Base-by-base conservation (phyloP, 495 filamentous ascomycete species). In the Aspergillus campestris region DNA sequence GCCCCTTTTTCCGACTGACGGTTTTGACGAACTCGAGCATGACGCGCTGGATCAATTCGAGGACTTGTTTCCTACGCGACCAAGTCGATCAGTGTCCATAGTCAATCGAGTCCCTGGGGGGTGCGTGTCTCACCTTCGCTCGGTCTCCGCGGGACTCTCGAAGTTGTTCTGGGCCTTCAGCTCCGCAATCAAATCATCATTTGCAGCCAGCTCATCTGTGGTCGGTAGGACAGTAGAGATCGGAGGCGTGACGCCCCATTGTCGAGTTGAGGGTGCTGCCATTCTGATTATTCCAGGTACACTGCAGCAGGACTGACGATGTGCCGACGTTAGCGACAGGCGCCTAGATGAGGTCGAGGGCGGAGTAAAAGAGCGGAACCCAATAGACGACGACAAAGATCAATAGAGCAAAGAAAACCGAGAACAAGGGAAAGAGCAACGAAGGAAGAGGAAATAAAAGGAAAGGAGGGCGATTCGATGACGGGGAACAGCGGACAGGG, bases 131-230 rank as follows among this genome's bases (percentile, higher is more conserved):
- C 65, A 85, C 86, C 87, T 81, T 48, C 81, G 84, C 50, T 87
- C 78, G 0, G 86, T 95, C 61, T 94, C 92, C 42, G 81, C 67
- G 7, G 76, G 70, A 31, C 73, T 77, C 60, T 97, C 91, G 52
- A 95, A 98, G 44, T 91, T 95, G 65, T 94, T 89, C 62, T 95
- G 87, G 9, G 74, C 73, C 60, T 72, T 73, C 44, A 98, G 68
- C 61, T 95, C 89, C 12, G 82, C 78, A 34, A 94, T 75, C 32
- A 98, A 78, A 36, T 81, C 73, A 45, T 86, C 79, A 58, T 88
- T 90, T 11, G 83, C 75, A 47, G 78, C 71, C 34, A 85, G 74
- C 55, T 98, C 90, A 27, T 72, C 66, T 34, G 80, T 70, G 10
- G 85, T 89, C 10, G 94, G 94, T 12, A 86, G 69, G 0, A 70